Base-by-base conservation (phyloP, 495 filamentous ascomycete genomes). In the Aspergillus wentii region DNA sequence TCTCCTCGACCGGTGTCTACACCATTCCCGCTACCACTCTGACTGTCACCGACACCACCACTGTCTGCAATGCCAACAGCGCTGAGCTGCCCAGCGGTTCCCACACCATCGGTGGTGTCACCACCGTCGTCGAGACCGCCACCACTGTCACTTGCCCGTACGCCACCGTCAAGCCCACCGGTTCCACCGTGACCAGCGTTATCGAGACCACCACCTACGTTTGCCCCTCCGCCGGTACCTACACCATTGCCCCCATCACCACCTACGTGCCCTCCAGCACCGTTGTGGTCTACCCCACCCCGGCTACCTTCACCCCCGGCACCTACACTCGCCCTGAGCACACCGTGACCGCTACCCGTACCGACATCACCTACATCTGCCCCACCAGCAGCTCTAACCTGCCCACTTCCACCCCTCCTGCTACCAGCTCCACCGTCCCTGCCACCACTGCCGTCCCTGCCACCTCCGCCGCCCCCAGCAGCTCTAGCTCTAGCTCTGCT, bases 21-120 rank as follows among this genome's bases (percentile, higher is more conserved):
- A 89, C 85, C 48, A 79, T 90, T 71, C 83, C 85, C 31, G 83
- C 82, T 23, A 83, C 77, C 31, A 90, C 84, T 38, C 45, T 88
- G 32, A 82, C 79, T 19, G 63, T 92, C 38, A 81, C 77, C 34
- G 64, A 90, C 42, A 79, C 77, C 35, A 85, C 78, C 43, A 85
- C 78, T 35, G 81, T 86, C 36, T 78, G 75, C 56, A 82, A 58
- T 57, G 74, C 82, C 14, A 70, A 78, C 46, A 74, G 73, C 36
- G 83, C 83, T 38, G 60, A 64, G 20, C 66, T 86, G 14, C 61
- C 80, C 51, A 70, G 72, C 47, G 86, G 83, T 48, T 79, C 72
- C 28, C 69, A 82, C 76, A 88, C 82, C 46, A 64, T 82, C 43
- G 86, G 85, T 49, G 85, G 82, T 73, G 82, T 87, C 23, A 87